Percentiles rank a stretch among this genome's conserved stretches.
Conservation (phyloP, 1,139 yeast species). For the Zygosaccharomyces sapae region DNA sequence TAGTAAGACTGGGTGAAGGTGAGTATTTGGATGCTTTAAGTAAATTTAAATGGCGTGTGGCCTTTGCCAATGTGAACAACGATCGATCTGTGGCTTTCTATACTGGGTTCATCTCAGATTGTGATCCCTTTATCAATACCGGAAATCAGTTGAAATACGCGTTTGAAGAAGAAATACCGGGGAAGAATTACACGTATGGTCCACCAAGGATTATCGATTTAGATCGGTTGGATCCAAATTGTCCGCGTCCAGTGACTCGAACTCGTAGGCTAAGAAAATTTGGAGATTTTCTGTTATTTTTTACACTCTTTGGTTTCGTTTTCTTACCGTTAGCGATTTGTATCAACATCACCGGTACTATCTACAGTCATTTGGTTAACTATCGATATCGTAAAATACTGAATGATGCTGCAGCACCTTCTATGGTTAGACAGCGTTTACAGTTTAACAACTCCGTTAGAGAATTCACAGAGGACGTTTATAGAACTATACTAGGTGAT, state of each 20-base stretch:
- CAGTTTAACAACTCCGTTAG: conserved; percentile 25
- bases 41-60: conserved; percentile 52
- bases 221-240: conserved; percentile 33
- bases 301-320: conserved; percentile 20
- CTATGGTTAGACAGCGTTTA: conserved; percentile 19
- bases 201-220: conserved; percentile 57
- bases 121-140: conserved; percentile 45
- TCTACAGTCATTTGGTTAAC: conserved; percentile 31
- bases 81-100: conserved; percentile 63
- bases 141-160: conserved; percentile 34
- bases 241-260: conserved; percentile 10
- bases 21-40: conserved; percentile 53
- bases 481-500: conserved; percentile 22
- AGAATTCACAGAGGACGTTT: conserved; percentile 23
- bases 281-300: conserved; percentile 7
- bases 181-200: conserved; percentile 17
- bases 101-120: conserved; percentile 46
- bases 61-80: conserved; percentile 70
- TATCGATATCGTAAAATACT: conserved; percentile 26
- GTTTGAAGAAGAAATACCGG: conserved; percentile 34
- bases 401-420: conserved; percentile 22
- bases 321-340: conserved; percentile 29
- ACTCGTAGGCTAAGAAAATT: conserved; percentile 11
- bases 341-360: conserved; percentile 30
- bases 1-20: conserved; percentile 51